phyloP scores from a whole-genome alignment of 306 rosid species.

The Benincasa hispida region DNA sequence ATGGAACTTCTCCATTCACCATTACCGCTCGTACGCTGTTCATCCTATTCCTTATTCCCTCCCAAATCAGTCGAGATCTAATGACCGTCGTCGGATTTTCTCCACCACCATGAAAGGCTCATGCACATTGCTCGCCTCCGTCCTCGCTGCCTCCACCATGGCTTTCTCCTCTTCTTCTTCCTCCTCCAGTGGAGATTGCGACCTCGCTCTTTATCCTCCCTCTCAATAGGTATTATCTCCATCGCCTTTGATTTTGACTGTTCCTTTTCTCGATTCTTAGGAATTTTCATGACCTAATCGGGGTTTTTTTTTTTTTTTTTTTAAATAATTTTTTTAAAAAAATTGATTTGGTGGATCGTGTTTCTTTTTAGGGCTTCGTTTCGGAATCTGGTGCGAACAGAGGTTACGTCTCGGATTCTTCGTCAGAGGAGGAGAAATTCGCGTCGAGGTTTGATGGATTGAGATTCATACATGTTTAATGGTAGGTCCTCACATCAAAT shows the following conservation, averaged over 20 bases:
- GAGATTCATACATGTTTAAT: conserved; percentile 80
- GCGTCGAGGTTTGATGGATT: conserved; percentile 87
- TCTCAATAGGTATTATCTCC: conserved; percentile 11
- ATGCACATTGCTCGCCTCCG: conserved; percentile 34
- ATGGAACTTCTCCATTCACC: too few relatives aligned
- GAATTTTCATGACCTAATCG: background rate
- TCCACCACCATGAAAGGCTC: conserved; percentile 27
- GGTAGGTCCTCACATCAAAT: conserved; percentile 65
- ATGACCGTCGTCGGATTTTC: conserved; percentile 24
- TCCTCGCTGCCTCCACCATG: conserved; percentile 37
- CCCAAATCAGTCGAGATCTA: conserved; percentile 25
- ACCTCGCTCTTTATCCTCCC: background rate
- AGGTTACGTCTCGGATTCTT: background rate
- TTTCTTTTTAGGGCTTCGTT: conserved; percentile 8
- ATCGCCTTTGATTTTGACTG: background rate
- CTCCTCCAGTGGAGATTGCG: conserved; percentile 7
- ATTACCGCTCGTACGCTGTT: too few relatives aligned
- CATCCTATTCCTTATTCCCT: background rate
- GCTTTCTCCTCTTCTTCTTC: conserved; percentile 22
- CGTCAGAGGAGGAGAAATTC: conserved; percentile 42
- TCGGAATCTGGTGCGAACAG: background rate
- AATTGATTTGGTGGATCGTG: background rate
- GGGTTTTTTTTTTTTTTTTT: background rate
- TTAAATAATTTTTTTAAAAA: too few relatives aligned
- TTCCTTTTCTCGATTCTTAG: background rate